Conservation (phyloP, 305 asterid genomes). For the Solanum hybrid region DNA sequence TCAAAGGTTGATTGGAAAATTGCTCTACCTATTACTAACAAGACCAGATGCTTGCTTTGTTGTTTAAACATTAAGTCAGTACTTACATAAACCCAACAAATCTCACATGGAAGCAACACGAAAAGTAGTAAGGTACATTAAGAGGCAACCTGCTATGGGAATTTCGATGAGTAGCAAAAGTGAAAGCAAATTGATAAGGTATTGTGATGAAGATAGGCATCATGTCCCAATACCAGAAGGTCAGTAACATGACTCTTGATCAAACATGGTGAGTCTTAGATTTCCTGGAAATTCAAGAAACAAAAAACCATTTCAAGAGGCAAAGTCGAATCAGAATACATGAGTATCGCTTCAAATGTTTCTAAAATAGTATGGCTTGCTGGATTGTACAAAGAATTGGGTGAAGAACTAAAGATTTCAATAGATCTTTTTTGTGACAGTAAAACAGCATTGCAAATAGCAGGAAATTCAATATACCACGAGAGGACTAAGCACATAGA, state of each 20-base stretch:
- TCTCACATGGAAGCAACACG: not conserved
- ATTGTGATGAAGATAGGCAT: not conserved
- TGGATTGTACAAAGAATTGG: not conserved
- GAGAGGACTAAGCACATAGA: not conserved
- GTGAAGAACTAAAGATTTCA: too few relatives aligned
- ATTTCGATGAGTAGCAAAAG: not conserved
- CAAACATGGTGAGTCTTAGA: not conserved
- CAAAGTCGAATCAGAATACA: not conserved
- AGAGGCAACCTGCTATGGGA: not conserved
- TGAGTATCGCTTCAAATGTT: not conserved
- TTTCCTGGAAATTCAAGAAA: not conserved
- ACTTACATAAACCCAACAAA: not conserved
- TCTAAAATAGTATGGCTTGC: not conserved
- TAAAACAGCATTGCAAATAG: not conserved
- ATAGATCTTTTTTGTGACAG: not conserved
- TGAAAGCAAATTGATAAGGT: too few relatives aligned
- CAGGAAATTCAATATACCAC: not conserved
- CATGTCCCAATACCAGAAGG: not conserved
- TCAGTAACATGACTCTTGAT: not conserved
- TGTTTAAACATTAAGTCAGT: not conserved
- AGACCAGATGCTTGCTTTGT: not conserved
- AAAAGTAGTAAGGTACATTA: not conserved
- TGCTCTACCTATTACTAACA: not conserved
- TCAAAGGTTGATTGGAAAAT: not conserved
- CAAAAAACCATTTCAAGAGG: not conserved